Conservation (phyloP, 1,139 yeast genomes). For the Kodamaea suecica region DNA sequence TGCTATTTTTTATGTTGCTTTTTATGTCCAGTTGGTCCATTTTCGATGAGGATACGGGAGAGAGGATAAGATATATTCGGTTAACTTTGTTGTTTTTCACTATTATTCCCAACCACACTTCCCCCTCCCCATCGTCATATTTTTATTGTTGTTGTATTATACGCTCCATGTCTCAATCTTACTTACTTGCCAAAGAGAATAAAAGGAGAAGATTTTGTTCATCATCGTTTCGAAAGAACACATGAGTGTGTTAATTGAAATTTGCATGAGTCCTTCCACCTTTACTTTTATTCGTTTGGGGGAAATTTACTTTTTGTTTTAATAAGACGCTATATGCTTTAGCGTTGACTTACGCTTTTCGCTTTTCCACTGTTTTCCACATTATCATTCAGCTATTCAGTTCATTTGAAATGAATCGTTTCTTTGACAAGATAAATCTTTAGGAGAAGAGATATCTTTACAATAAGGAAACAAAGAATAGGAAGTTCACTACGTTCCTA, state of each 20-base stretch:
- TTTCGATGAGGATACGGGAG: no score
- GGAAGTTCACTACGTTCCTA: no score
- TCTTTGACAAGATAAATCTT: no score
- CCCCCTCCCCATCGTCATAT: slow-evolving; percentile 1
- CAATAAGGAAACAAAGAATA: slow-evolving; percentile 1
- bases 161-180: slow-evolving; percentile 33
- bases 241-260: slow-evolving; percentile 1
- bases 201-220: slow-evolving; percentile 18
- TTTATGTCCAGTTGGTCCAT: slow-evolving; percentile 3
- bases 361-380: slow-evolving; percentile 1
- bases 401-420: not conserved
- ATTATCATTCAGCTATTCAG: slow-evolving; percentile 11
- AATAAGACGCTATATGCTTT: slow-evolving; percentile 7
- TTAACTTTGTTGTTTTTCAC: no score
- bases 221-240: slow-evolving; percentile 3
- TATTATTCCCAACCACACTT: no score
- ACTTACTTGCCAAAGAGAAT: slow-evolving; percentile 14
- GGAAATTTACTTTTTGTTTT: slow-evolving; percentile 15
- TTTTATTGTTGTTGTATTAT: slow-evolving; percentile 11
- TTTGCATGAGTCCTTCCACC: not conserved
- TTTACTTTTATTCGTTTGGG: slow-evolving; percentile 1
- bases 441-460: not conserved
- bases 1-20: slow-evolving; percentile 3
- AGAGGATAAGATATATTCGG: no score
- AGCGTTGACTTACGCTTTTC: not conserved